Percentiles rank a stretch among this genome's conserved stretches.
These are phyloP conservation scores for Penicillium sp. DNA, from an alignment of 2,329 filamentous ascomycete species.

Conservation along the genomic window DNA sequence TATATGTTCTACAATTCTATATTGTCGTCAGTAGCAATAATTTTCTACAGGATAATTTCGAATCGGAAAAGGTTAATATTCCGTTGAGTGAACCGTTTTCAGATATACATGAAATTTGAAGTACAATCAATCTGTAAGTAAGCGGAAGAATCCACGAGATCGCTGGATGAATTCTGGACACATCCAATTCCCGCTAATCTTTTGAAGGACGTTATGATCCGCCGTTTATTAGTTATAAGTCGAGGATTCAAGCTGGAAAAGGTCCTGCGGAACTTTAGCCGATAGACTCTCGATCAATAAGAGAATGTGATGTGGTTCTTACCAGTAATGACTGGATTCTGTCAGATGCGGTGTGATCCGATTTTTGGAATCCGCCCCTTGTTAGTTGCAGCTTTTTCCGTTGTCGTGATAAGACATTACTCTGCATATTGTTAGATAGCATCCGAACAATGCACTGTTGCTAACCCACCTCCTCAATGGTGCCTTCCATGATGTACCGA, in stretches of 20 bases:
- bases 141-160: neutral
- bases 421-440: neutral
- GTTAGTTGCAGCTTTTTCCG: neutral
- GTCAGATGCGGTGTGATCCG: neutral
- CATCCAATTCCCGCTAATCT: neutral
- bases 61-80: too few species aligned
- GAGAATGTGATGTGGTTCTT: neutral
- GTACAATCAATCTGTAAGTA: too few species aligned
- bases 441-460: neutral
- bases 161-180: neutral
- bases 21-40: too few species aligned
- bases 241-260: neutral
- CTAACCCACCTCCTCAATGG: slow-evolving; percentile 1
- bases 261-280: neutral
- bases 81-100: too few species aligned
- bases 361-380: neutral
- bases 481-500: slow-evolving; percentile 3
- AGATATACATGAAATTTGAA: too few species aligned
- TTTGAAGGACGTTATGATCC: neutral
- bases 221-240: neutral
- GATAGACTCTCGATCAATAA: neutral
- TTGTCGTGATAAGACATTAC: slow-evolving; percentile 1
- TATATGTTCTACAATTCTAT: too few species aligned
- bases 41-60: too few species aligned
- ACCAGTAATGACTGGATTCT: neutral